Conservation (phyloP, 768 basidiomycete genomes). For the Pisolithus sp. region DNA sequence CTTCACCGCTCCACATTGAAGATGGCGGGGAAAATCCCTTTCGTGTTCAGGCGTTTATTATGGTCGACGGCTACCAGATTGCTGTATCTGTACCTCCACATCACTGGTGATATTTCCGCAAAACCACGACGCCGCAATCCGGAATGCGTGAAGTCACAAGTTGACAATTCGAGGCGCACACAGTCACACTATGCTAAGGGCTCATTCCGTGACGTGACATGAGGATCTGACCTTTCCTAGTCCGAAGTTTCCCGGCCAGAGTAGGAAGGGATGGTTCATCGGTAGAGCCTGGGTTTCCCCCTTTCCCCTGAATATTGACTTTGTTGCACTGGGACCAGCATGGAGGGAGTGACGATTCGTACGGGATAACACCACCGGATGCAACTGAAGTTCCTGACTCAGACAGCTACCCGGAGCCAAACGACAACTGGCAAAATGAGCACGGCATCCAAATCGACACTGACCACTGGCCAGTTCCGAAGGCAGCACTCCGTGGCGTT, state of each 20-base stretch:
- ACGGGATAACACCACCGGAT: no score
- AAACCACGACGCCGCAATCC: constrained; percentile 38
- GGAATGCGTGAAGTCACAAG: constrained; percentile 28
- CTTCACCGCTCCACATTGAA: constrained; percentile 26
- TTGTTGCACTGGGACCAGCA: no score
- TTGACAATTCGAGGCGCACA: constrained; percentile 21
- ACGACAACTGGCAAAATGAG: no score
- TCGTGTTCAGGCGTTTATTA: constrained; percentile 12
- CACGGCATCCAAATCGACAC: no score
- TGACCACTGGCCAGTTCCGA: no score
- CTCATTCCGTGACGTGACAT: constrained; percentile 62
- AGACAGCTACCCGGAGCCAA: no score
- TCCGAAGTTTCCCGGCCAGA: constrained; percentile 53
- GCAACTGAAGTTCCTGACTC: no score
- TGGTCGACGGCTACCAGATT: constrained; percentile 14
- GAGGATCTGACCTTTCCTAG: constrained; percentile 72
- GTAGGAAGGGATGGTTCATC: constrained; percentile 75
- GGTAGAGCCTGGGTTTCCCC: constrained; percentile 53
- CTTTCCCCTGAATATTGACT: neutral
- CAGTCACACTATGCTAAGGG: constrained; percentile 22
- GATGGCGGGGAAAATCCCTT: constrained; percentile 18
- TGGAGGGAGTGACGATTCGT: no score
- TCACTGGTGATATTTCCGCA: constrained; percentile 11
- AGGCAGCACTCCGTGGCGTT: no score
- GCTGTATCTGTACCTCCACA: constrained; percentile 18